These are phyloP conservation scores for Naganishia antarctica DNA, from an alignment of 768 basidiomycete species.

Conservation along the genomic window DNA sequence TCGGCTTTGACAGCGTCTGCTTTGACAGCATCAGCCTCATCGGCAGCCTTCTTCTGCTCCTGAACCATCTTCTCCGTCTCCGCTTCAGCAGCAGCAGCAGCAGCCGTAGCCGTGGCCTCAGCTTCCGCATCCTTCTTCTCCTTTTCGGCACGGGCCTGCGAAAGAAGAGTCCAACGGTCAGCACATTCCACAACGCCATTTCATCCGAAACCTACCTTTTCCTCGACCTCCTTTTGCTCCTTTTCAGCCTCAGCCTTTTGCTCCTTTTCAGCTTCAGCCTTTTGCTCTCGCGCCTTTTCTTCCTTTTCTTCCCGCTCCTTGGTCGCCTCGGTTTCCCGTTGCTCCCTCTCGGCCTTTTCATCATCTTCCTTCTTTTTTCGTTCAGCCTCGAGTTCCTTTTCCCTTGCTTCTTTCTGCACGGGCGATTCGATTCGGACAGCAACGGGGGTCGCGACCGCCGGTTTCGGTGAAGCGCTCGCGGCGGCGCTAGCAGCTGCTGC, in stretches of 20 bases:
- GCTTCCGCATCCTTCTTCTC: constrained; percentile 34
- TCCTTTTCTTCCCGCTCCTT: constrained; percentile 35
- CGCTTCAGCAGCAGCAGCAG: background rate
- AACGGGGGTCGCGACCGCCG: constrained; percentile 38
- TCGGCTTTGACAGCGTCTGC: no score
- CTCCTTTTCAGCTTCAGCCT: constrained; percentile 33
- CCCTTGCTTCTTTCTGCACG: constrained; percentile 38
- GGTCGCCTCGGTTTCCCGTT: constrained; percentile 50
- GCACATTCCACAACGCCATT: no score
- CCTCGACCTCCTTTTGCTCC: constrained; percentile 43
- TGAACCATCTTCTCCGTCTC: constrained; percentile 29
- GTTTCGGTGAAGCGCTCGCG: constrained; percentile 45
- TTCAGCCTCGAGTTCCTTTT: constrained; percentile 37
- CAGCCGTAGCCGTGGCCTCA: no score
- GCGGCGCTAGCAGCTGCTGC: constrained; percentile 44
- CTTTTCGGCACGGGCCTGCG: constrained; percentile 54
- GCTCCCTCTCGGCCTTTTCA: constrained; percentile 43
- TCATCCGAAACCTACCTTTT: constrained; percentile 59
- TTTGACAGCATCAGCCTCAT: constrained; percentile 27
- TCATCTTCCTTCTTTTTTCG: constrained; percentile 40
- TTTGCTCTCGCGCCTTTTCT: constrained; percentile 39
- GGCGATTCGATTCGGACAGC: constrained; percentile 45
- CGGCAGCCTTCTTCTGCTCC: constrained; percentile 29
- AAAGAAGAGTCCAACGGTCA: constrained; percentile 46
- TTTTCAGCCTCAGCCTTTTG: constrained; percentile 31